Conservation (phyloP, 2,329 filamentous ascomycete genomes). For the Aspergillus fumigatiaffinis region DNA sequence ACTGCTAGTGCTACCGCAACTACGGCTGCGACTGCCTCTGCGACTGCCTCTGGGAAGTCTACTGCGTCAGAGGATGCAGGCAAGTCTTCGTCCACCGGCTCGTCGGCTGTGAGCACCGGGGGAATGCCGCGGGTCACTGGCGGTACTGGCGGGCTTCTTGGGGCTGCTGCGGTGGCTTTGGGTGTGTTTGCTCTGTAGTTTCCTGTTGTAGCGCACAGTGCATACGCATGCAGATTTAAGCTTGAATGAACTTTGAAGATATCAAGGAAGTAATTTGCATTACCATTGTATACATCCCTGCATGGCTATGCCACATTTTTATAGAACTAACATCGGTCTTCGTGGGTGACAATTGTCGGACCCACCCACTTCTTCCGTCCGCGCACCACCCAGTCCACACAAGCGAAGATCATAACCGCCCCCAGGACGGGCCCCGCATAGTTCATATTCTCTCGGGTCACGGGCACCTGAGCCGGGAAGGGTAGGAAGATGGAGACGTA, state of each 20-base stretch:
- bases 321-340: too few relatives aligned
- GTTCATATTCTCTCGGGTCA: too few relatives aligned
- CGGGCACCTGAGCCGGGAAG: too few relatives aligned
- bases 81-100: neutral
- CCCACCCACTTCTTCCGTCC: conserved; percentile 22
- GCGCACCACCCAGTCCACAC: conserved; percentile 20
- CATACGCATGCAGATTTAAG: neutral
- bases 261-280: too few relatives aligned
- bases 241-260: neutral
- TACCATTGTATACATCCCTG: too few relatives aligned
- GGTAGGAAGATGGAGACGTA: too few relatives aligned
- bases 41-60: neutral
- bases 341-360: conserved; percentile 9
- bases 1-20: conserved; percentile 3
- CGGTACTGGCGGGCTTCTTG: conserved; percentile 3
- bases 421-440: conserved; percentile 17
- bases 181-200: neutral
- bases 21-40: neutral
- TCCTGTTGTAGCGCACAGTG: neutral
- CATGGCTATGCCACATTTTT: too few relatives aligned
- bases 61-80: neutral
- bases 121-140: conserved; percentile 2
- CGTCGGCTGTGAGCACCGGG: conserved; percentile 3
- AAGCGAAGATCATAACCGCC: conserved; percentile 20
- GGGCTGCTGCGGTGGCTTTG: conserved; percentile 4